Percentiles rank a stretch among this genome's conserved stretches.
These are phyloP conservation scores for Ophiostoma populinum DNA, from an alignment of 2,329 filamentous ascomycete species.

Conservation along the genomic window DNA sequence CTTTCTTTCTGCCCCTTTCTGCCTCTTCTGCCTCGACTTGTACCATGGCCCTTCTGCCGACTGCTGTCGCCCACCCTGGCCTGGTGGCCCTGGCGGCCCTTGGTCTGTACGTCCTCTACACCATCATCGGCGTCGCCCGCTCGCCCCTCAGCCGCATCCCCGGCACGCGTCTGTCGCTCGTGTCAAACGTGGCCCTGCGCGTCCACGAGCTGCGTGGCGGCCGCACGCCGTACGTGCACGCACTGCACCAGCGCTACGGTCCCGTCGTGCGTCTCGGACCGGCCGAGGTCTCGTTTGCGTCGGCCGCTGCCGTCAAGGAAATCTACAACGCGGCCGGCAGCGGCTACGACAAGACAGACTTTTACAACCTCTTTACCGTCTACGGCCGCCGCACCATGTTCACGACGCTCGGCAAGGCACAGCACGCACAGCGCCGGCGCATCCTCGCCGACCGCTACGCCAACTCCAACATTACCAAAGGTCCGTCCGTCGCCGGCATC, in stretches of 20 bases:
- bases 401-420: conserved; percentile 33
- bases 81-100: background rate
- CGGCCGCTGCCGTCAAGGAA: conserved; percentile 37
- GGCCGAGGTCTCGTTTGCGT: conserved; percentile 41
- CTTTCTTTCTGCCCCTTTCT: background rate
- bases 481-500: conserved; percentile 37
- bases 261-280: conserved; percentile 39
- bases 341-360: conserved; percentile 48
- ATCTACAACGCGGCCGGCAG: conserved; percentile 45
- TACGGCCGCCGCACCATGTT: conserved; percentile 45
- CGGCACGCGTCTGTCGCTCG: conserved; percentile 28
- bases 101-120: conserved; percentile 4
- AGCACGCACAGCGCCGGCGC: conserved; percentile 47
- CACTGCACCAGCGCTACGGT: conserved; percentile 36
- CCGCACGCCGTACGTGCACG: conserved; percentile 37
- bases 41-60: background rate
- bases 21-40: background rate
- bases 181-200: conserved; percentile 33
- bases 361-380: conserved; percentile 43
- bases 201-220: conserved; percentile 37
- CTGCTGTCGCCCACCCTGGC: background rate
- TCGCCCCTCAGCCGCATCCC: conserved; percentile 26
- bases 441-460: conserved; percentile 50
- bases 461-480: conserved; percentile 46
- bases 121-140: conserved; percentile 3